Evolutionary conservation across 2,329 filamentous ascomycete species (phyloP).

Genomic region (Cladobotryum protrusum): DNA sequence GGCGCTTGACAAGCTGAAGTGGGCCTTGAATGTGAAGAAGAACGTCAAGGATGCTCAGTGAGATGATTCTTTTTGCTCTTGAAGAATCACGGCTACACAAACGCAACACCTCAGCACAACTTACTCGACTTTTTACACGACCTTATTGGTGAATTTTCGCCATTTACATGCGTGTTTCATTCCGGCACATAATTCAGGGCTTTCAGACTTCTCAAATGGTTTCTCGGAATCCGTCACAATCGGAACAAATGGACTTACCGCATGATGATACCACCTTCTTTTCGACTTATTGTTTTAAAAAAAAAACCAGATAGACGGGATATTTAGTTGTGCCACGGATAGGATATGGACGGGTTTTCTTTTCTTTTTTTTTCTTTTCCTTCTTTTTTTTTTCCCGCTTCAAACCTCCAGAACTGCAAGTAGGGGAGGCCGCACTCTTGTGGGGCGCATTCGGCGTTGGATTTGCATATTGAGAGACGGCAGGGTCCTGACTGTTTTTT

Average conservation of each 20-base stretch:
- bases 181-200: not conserved
- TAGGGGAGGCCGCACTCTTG: not conserved
- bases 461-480: slow-evolving; percentile 3
- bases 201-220: not conserved
- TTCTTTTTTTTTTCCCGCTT: too few relatives aligned
- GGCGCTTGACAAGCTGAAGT: slow-evolving; percentile 62
- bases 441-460: slow-evolving; percentile 11
- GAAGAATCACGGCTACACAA: too few relatives aligned
- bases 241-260: not conserved
- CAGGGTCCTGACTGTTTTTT: slow-evolving; percentile 8
- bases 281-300: slow-evolving; percentile 6
- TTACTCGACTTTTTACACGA: not conserved
- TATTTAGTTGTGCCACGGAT: slow-evolving; percentile 2
- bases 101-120: not conserved
- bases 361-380: not conserved
- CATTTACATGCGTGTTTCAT: too few relatives aligned
- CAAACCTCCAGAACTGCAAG: too few relatives aligned
- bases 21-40: slow-evolving; percentile 64
- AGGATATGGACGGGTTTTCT: slow-evolving; percentile 9
- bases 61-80: slow-evolving; percentile 12
- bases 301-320: slow-evolving; percentile 10
- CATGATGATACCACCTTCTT: slow-evolving; percentile 10
- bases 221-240: not conserved
- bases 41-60: slow-evolving; percentile 51
- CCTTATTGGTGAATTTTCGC: too few relatives aligned